Evolutionary conservation across 805 yeast species (phyloP).

Genomic region (Ogataea populi-albae): DNA sequence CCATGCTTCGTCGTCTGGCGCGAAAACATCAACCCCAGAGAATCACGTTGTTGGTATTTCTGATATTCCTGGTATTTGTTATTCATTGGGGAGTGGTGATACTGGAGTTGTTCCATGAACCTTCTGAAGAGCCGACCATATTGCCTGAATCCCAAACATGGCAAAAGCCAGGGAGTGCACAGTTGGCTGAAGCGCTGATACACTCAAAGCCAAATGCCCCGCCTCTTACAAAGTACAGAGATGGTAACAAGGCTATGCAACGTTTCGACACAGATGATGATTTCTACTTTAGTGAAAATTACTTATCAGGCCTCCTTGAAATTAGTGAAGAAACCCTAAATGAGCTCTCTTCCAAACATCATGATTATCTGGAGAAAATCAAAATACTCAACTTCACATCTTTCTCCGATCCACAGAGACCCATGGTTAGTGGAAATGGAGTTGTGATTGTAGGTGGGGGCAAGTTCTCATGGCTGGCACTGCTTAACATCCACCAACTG

Average conservation of each 20-base stretch:
- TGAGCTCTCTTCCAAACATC: conserved; percentile 19
- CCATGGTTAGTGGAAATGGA: conserved; percentile 27
- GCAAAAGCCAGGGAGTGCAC: conserved; percentile 8
- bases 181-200: conserved; percentile 26
- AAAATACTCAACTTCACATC: conserved; percentile 36
- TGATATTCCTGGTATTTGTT: too few relatives aligned
- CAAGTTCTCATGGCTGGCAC: conserved; percentile 47
- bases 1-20: too few relatives aligned
- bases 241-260: conserved; percentile 42
- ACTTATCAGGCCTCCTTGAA: conserved; percentile 42
- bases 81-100: too few relatives aligned
- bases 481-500: conserved; percentile 45
- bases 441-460: conserved; percentile 56
- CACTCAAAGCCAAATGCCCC: conserved; percentile 34
- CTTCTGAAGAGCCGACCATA: too few relatives aligned
- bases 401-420: conserved; percentile 25
- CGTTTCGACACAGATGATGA: conserved; percentile 38
- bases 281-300: conserved; percentile 44
- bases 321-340: conserved; percentile 31
- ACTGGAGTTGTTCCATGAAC: too few relatives aligned
- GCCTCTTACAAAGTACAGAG: conserved; percentile 42
- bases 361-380: conserved; percentile 15
- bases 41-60: too few relatives aligned
- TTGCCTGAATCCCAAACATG: neutral
- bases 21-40: too few relatives aligned